Evolutionary conservation across 352 stramenopile species (phyloP), one percentile per base, ranked within the genome.

Genomic region (Blastocystis sp.): DNA sequence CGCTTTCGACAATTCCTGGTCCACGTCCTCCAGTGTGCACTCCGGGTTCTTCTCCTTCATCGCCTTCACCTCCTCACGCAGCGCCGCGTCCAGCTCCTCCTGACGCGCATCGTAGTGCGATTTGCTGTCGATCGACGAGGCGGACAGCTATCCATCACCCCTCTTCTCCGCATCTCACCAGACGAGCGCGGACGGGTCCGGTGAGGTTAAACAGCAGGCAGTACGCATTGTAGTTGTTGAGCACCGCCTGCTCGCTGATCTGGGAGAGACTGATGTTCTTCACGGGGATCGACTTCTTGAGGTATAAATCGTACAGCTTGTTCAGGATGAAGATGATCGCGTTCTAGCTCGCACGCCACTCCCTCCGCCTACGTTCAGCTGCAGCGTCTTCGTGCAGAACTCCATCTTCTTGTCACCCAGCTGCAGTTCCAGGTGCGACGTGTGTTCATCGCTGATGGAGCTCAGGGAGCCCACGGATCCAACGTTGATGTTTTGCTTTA

Each of bases 371-470:
- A 81, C 71, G 43, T 81, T 56, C 4, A 81, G 64, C 28, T 62
- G 7, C 2, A 17, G 28, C 23, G 41, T 66, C 19, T 81, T 81
- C n/a, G 71, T 60, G 34, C 71, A 81, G 40, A 81, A 38, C 38
- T 81, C 71, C n/a, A 81, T 81, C 23, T 65, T 56, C 45, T 64
- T 62, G 45, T 81, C 71, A 17, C 45, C 52, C 43, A 81, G 48
- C 43, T 81, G 71, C 3, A 81, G 19, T 53, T 81, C 71, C 48
- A 81, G 59, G 23, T 81, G 71, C 9, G 52, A 2, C 9, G 2
- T 17, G 40, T 81, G 71, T 17, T 65, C 48, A 60, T 79, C 69
- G 45, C 45, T 76, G 38, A 45, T 28, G 17, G 34, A 34, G 2
- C 2, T 34, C 28, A 34, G 28, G 28, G 28, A 34, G 28, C 28